Conservation (phyloP, 108 stramenopile genomes). For the Cyclotella baltica region DNA sequence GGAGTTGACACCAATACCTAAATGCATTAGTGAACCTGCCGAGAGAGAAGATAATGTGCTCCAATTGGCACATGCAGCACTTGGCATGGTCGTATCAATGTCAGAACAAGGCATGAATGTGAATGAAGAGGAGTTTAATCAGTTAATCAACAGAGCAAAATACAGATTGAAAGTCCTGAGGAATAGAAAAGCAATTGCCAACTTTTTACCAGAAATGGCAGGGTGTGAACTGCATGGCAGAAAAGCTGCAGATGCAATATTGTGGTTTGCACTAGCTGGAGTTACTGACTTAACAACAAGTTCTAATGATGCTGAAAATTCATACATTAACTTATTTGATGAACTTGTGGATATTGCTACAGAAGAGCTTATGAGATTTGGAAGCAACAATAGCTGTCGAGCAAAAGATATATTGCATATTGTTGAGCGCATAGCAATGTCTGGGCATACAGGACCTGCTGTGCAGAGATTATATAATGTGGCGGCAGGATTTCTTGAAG, state of each 20-base stretch:
- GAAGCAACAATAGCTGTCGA: conserved; percentile 62
- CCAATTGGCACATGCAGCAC: conserved; percentile 72
- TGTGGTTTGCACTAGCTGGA: conserved; percentile 85
- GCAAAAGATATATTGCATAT: conserved; percentile 72
- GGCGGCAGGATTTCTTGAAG: conserved; percentile 50
- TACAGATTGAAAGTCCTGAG: conserved; percentile 31
- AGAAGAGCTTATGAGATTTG: conserved; percentile 69
- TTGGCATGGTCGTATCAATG: conserved; percentile 60
- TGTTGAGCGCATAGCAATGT: conserved; percentile 69
- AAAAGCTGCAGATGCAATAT: conserved; percentile 83
- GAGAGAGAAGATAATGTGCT: conserved; percentile 57
- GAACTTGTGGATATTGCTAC: conserved; percentile 51
- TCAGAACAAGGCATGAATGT: conserved; percentile 44
- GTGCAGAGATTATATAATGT: conserved; percentile 29
- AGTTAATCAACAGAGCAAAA: conserved; percentile 28
- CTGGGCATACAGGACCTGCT: conserved; percentile 43
- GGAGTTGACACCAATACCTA: conserved; percentile 33
- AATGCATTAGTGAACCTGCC: not conserved
- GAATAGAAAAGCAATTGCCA: conserved; percentile 24
- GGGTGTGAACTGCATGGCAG: conserved; percentile 64
- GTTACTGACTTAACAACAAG: not conserved
- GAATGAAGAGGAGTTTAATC: conserved; percentile 23
- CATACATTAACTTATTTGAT: conserved; percentile 45
- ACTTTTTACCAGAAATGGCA: conserved; percentile 5
- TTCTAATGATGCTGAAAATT: not conserved